A percentile compares a stretch with the other conserved stretches of the same genome.
These are phyloP conservation scores for Lonicera japonica DNA, from an alignment of 129 eudicot species.

Conservation along the genomic window DNA sequence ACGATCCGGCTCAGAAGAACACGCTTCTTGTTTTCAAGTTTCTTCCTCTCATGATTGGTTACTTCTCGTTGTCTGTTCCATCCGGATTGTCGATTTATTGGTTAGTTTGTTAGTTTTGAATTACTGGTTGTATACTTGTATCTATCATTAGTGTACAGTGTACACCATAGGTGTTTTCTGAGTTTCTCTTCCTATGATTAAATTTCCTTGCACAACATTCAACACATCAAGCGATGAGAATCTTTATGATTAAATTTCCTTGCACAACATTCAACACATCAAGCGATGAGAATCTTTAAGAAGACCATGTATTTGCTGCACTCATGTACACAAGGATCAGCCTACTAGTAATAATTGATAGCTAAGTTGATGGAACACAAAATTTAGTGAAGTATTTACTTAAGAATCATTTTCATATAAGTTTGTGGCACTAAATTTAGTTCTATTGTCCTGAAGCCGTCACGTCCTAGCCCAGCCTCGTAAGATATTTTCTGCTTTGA, in stretches of 20 bases:
- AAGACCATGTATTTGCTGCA: slow-evolving; percentile 5
- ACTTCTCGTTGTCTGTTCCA: slow-evolving; percentile 96
- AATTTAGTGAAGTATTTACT: too few relatives aligned
- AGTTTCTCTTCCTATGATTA: too few relatives aligned
- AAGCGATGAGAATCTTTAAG: background rate
- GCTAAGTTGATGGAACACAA: too few relatives aligned
- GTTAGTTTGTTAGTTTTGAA: slow-evolving; percentile 47
- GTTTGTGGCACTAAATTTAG: too few relatives aligned
- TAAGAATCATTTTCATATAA: too few relatives aligned
- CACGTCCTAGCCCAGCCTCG: too few relatives aligned
- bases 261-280: background rate
- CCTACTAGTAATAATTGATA: too few relatives aligned
- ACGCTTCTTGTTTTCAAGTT: slow-evolving; percentile 90
- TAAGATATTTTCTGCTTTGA: too few relatives aligned
- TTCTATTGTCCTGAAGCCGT: too few relatives aligned
- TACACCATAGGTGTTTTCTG: background rate
- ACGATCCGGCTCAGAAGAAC: slow-evolving; percentile 93
- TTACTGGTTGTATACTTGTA: background rate
- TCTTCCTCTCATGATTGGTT: slow-evolving; percentile 97
- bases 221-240: too few relatives aligned
- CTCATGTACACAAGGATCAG: background rate
- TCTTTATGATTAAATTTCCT: too few relatives aligned
- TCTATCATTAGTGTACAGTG: background rate
- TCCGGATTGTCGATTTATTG: slow-evolving; percentile 95
- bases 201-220: background rate